Percentiles rank a stretch among this genome's conserved stretches.
Conservation (phyloP, 495 filamentous ascomycete genomes). For the Cairneyella variabilis region DNA sequence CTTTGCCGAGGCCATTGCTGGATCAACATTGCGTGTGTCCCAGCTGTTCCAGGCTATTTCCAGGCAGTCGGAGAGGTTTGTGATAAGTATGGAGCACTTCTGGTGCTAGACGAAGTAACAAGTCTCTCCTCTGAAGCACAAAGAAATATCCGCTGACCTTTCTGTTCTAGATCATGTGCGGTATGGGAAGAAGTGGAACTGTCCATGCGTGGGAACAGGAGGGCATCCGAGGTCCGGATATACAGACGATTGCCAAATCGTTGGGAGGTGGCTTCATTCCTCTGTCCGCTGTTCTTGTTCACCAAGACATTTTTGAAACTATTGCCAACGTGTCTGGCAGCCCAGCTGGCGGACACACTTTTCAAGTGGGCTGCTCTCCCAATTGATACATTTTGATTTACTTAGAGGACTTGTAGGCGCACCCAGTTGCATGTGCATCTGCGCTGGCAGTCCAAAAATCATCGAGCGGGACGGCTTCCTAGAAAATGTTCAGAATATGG, state of each 20-base stretch:
- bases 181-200: conserved; percentile 65
- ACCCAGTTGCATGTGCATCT: conserved; percentile 53
- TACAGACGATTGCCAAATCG: conserved; percentile 64
- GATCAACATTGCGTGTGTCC: conserved; percentile 56
- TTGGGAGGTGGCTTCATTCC: conserved; percentile 57
- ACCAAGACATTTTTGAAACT: conserved; percentile 45
- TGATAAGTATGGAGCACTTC: conserved; percentile 57
- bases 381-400: background rate
- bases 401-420: conserved; percentile 43
- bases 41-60: conserved; percentile 60
- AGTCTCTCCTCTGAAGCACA: no score
- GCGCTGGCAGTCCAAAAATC: conserved; percentile 56
- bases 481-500: conserved; percentile 48
- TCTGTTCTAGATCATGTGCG: conserved; percentile 79
- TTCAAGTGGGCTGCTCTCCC: background rate
- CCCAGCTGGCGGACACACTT: conserved; percentile 51
- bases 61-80: conserved; percentile 56
- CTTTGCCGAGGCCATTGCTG: conserved; percentile 63
- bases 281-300: conserved; percentile 53
- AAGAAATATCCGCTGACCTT: no score
- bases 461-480: conserved; percentile 50
- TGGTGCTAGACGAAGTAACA: conserved; percentile 71
- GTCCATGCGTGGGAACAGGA: conserved; percentile 65
- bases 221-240: conserved; percentile 54
- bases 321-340: conserved; percentile 48